Conservation (phyloP, 2,329 filamentous ascomycete genomes). For the Arthrobotrys musiformis region DNA sequence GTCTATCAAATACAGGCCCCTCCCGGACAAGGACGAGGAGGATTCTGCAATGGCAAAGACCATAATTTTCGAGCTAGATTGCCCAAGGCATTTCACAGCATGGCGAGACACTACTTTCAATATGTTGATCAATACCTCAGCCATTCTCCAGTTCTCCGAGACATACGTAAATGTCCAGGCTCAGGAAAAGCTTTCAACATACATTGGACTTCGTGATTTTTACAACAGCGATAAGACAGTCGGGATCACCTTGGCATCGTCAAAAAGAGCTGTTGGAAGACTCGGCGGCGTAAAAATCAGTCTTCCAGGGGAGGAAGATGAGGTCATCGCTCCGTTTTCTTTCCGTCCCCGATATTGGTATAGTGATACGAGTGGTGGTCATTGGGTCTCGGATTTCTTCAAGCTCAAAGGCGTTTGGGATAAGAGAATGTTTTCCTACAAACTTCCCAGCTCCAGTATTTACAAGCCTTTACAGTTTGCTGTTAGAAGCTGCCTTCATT, state of each 20-base stretch:
- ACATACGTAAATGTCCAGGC: constrained; percentile 32
- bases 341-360: constrained; percentile 63
- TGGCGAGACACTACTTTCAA: constrained; percentile 57
- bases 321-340: constrained; percentile 66
- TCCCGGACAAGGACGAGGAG: constrained; percentile 22
- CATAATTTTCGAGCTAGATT: constrained; percentile 56
- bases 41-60: not conserved
- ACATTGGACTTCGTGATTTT: constrained; percentile 32
- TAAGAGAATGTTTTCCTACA: constrained; percentile 63
- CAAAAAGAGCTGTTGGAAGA: constrained; percentile 61
- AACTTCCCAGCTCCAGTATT: constrained; percentile 60
- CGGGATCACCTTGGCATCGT: constrained; percentile 61
- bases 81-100: constrained; percentile 53
- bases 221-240: constrained; percentile 20
- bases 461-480: constrained; percentile 59
- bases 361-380: constrained; percentile 57
- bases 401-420: constrained; percentile 45
- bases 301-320: constrained; percentile 60
- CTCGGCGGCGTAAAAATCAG: constrained; percentile 61
- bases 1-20: constrained; percentile 14
- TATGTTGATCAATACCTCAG: constrained; percentile 56
- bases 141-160: constrained; percentile 48
- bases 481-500: constrained; percentile 57
- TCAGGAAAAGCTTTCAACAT: constrained; percentile 22
- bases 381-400: constrained; percentile 57